A percentile compares a stretch with the other conserved stretches of the same genome.
Conservation (phyloP, 441 rosid genomes). For the Gossypium davidsonii region DNA sequence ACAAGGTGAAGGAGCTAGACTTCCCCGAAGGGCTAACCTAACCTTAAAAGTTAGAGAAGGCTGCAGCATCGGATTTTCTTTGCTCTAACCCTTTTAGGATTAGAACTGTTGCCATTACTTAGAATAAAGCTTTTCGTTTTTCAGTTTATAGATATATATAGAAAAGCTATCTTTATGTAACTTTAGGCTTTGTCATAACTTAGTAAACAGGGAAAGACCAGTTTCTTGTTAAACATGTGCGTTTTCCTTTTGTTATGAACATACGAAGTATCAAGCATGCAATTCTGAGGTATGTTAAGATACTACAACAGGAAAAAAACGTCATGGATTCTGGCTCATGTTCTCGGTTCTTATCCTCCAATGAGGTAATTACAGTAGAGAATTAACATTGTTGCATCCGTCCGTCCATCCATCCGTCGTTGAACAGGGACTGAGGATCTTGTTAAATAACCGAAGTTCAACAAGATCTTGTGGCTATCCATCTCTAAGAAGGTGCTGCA, state of each 20-base stretch:
- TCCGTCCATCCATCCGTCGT: too few relatives aligned
- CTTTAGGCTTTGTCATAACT: neutral
- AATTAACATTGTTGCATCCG: too few relatives aligned
- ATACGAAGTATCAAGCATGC: neutral
- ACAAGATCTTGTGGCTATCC: too few relatives aligned
- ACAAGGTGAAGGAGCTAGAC: neutral
- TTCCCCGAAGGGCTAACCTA: neutral
- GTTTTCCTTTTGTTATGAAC: neutral
- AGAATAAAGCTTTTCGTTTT: neutral
- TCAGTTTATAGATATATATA: neutral
- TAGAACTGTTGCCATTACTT: neutral
- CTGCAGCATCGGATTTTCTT: neutral
- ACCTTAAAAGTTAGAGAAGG: neutral
- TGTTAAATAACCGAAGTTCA: too few relatives aligned
- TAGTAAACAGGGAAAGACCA: neutral
- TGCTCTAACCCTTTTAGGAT: neutral
- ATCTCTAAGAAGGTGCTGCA: too few relatives aligned
- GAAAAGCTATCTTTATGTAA: neutral
- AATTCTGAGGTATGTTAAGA: neutral
- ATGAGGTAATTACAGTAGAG: too few relatives aligned
- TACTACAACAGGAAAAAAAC: too few relatives aligned
- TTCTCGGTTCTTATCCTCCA: neutral
- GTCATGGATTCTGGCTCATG: neutral
- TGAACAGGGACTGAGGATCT: too few relatives aligned
- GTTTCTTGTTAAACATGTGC: neutral